These are phyloP conservation scores for Linnemannia exigua DNA, from an alignment of 192 early-diverging fungal genomes.

Conservation along the genomic window DNA sequence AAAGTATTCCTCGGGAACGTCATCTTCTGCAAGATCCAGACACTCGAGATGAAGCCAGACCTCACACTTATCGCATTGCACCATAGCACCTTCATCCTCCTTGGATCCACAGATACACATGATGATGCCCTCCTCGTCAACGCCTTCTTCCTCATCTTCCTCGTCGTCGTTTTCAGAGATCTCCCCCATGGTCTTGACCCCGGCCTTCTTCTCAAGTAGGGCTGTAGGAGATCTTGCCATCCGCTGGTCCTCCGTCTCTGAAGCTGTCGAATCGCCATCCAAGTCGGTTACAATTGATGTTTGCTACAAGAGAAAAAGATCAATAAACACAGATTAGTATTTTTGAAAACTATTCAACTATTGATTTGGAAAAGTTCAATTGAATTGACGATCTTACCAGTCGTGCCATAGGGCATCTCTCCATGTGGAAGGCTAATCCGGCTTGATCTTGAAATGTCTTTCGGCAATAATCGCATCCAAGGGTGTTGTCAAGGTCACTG, in stretches of 20 bases:
- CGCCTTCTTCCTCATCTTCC: constrained; percentile 56
- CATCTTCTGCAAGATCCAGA: constrained; percentile 69
- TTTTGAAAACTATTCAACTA: background rate
- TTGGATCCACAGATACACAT: constrained; percentile 65
- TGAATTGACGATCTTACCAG: constrained; percentile 52
- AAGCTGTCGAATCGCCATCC: constrained; percentile 46
- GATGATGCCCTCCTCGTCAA: constrained; percentile 54
- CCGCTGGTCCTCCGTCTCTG: constrained; percentile 67
- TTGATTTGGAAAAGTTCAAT: background rate
- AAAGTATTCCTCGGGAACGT: constrained; percentile 72
- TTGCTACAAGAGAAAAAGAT: constrained; percentile 43
- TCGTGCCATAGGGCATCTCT: constrained; percentile 66
- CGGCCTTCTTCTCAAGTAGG: constrained; percentile 11
- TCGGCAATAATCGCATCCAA: constrained; percentile 71
- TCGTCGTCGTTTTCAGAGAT: constrained; percentile 13
- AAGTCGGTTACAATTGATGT: constrained; percentile 52
- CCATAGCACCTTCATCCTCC: constrained; percentile 70
- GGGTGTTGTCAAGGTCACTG: constrained; percentile 19
- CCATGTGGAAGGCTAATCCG: constrained; percentile 70
- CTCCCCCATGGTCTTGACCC: background rate
- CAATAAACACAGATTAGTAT: background rate
- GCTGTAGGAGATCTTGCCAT: constrained; percentile 55
- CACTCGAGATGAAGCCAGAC: constrained; percentile 82
- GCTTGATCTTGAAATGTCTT: constrained; percentile 75
- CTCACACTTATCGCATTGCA: constrained; percentile 81